Conservation (phyloP, 1,139 yeast genomes). For the Zygoascus sp. region DNA sequence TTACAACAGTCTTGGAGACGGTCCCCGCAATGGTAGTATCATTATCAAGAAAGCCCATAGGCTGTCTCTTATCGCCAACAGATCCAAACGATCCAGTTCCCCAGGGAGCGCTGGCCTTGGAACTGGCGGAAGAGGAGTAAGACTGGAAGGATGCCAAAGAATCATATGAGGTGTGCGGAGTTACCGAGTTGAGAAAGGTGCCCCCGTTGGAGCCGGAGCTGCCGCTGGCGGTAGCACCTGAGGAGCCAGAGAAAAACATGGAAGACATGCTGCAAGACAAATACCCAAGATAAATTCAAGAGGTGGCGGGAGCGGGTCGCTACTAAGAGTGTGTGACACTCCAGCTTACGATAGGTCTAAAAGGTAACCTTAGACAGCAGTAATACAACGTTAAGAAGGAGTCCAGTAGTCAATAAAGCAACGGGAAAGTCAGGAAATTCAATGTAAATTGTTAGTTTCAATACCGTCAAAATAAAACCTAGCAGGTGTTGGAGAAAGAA, state of each 20-base stretch:
- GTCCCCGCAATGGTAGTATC: not conserved
- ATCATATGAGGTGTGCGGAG: conserved; percentile 12
- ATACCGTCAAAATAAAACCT: not conserved
- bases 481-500: not conserved
- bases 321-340: not conserved
- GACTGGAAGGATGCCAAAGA: conserved; percentile 8
- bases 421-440: not conserved
- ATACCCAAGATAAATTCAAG: too few relatives aligned
- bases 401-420: not conserved
- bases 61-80: conserved; percentile 8
- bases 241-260: conserved; percentile 4
- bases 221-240: not conserved
- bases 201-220: conserved; percentile 4
- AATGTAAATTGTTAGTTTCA: not conserved
- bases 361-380: not conserved
- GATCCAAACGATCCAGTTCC: conserved; percentile 5
- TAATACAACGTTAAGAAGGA: not conserved
- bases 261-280: not conserved
- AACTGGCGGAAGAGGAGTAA: conserved; percentile 3
- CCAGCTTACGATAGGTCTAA: not conserved
- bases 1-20: not conserved
- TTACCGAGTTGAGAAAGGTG: conserved; percentile 3
- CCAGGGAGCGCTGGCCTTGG: conserved; percentile 5
- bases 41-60: not conserved
- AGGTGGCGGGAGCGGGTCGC: too few relatives aligned